Percentiles rank a stretch among this genome's conserved stretches.
phyloP scores from a whole-genome alignment of 192 early-diverging fungal species.

The Coemansia sp. region DNA sequence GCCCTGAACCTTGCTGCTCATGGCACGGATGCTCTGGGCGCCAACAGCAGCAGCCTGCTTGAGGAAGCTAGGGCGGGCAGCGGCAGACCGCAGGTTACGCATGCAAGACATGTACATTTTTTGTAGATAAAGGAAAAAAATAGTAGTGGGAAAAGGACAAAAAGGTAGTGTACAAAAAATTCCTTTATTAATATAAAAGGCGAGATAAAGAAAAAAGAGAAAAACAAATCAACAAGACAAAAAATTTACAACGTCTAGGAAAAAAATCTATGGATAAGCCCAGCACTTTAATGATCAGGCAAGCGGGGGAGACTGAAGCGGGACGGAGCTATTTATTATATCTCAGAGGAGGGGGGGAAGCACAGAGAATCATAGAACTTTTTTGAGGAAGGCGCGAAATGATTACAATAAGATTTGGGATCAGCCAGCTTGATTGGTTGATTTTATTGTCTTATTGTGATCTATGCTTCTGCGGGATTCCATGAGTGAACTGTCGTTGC shows the following conservation, averaged over 20 bases:
- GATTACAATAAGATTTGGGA: conserved; percentile 20
- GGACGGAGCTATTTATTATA: conserved; percentile 1
- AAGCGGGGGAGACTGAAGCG: background rate
- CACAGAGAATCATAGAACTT: conserved; percentile 2
- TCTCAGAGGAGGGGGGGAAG: background rate
- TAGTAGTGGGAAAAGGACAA: conserved; percentile 2
- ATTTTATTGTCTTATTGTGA: background rate
- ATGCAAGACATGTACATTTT: conserved; percentile 58
- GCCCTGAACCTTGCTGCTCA: conserved; percentile 66
- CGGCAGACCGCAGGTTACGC: conserved; percentile 48
- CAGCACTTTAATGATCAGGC: background rate
- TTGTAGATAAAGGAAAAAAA: conserved; percentile 1
- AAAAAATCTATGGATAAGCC: background rate
- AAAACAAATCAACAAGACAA: background rate
- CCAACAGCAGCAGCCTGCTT: conserved; percentile 10
- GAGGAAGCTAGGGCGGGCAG: conserved; percentile 33
- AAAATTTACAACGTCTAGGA: conserved; percentile 4
- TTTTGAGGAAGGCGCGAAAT: conserved; percentile 1
- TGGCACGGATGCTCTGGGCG: conserved; percentile 36
- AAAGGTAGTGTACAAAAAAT: conserved; percentile 10
- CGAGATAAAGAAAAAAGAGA: conserved; percentile 2
- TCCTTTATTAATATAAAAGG: conserved; percentile 5
- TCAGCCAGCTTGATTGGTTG: conserved; percentile 26
- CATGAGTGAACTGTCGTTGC: too few relatives aligned
- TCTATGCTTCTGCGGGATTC: conserved; percentile 20